Base-by-base conservation (phyloP, 495 filamentous ascomycete species). In the Delitschia confertaspora region DNA sequence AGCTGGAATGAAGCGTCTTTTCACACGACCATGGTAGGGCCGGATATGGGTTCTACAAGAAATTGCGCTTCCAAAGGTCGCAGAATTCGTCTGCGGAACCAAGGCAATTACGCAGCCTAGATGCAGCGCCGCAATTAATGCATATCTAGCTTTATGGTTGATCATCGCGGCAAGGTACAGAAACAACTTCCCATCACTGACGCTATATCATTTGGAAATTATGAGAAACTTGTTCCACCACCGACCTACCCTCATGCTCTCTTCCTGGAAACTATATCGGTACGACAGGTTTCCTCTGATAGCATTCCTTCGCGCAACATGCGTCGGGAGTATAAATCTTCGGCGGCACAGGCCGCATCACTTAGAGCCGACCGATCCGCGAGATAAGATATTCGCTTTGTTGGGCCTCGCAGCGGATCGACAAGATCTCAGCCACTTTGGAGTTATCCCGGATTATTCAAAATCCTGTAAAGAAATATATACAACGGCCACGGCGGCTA, bases 1-100 rank as follows among this genome's bases (percentile, higher is more conserved):
- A n/a, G n/a, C n/a, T n/a, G n/a, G n/a, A n/a, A n/a, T n/a, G n/a
- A n/a, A n/a, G n/a, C n/a, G n/a, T n/a, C 23, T 51, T 6, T 48
- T 47, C 27, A 33, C 9, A 14, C 49, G 49, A 11, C 14, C 44
- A 3, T 55, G 51, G 47, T 58, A 37, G 40, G 29, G 51, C 6
- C 46, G 51, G n/a, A 40, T 55, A 6, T 58, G 55, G 51, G 47
- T 58, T 25, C 18, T 58, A 13, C 55, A 58, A 51, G 55, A 55
- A 34, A 22, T 47, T 20, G 29, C 45, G 13, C 23, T 58, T 8
- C 11, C 55, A n/a, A 27, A 42, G 27, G 46, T 37, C 14, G 41
- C 41, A 11, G 39, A 13, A 20, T 39, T 56, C 21, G 3, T 47
- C 31, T 56, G 42, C 40, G 47, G 52, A 3, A 38, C 16, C 29